A percentile compares a stretch with the other conserved stretches of the same genome.
Conservation (phyloP, 306 rosid species). For the Quercus glauca region DNA sequence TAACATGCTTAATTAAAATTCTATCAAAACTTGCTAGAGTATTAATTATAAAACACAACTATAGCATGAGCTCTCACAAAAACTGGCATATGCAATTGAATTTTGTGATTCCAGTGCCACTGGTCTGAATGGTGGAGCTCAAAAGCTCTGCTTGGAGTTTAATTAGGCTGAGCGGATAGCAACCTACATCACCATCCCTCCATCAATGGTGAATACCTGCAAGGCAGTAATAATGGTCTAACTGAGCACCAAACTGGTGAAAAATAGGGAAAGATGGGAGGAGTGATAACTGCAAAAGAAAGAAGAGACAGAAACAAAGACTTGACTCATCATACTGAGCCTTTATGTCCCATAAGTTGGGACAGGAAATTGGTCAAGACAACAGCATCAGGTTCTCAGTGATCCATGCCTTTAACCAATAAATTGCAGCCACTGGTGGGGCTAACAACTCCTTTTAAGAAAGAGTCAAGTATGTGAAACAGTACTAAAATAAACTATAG, state of each 20-base stretch:
- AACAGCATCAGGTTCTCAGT: background rate
- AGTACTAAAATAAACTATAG: background rate
- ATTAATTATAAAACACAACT: slow-evolving; percentile 11
- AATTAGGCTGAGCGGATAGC: background rate
- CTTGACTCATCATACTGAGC: background rate
- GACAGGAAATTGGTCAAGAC: background rate
- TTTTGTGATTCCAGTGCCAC: slow-evolving; percentile 17
- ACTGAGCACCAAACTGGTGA: background rate
- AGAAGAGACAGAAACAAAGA: background rate
- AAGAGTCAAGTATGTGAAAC: background rate
- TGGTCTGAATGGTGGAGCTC: slow-evolving; percentile 3
- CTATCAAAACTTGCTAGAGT: slow-evolving; percentile 19
- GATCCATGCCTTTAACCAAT: background rate
- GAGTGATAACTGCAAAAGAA: background rate
- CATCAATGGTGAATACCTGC: slow-evolving; percentile 90
- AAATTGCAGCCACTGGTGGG: background rate
- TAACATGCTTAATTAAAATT: slow-evolving; percentile 29
- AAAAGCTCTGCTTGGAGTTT: slow-evolving; percentile 6
- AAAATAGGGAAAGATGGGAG: background rate
- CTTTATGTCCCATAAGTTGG: background rate
- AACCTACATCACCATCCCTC: slow-evolving; percentile 90
- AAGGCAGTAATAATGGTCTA: slow-evolving; percentile 11
- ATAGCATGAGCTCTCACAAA: slow-evolving; percentile 15
- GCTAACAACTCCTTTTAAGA: background rate
- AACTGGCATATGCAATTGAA: slow-evolving; percentile 5